Conservation (phyloP, 208 protist species). For the Herpetomonas tarakana region DNA sequence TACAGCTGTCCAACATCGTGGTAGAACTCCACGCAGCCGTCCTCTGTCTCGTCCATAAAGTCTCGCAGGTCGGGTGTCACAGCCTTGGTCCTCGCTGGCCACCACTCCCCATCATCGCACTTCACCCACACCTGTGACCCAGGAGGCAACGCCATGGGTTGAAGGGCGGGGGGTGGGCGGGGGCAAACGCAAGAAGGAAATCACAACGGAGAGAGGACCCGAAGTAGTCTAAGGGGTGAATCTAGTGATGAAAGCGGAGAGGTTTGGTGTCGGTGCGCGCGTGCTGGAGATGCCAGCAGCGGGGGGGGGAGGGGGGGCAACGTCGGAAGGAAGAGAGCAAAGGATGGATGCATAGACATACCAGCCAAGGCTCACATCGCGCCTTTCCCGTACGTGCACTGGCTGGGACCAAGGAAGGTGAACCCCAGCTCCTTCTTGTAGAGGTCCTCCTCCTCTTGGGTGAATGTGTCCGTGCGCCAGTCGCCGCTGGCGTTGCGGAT, state of each 20-base stretch:
- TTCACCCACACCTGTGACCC: slow-evolving; percentile 69
- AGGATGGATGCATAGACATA: too few relatives aligned
- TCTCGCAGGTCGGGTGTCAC: slow-evolving; percentile 17
- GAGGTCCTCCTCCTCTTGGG: slow-evolving; percentile 62
- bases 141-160: slow-evolving; percentile 31
- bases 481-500: slow-evolving; percentile 78
- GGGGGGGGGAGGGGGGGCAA: too few relatives aligned
- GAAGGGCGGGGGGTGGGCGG: too few relatives aligned
- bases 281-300: too few relatives aligned
- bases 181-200: too few relatives aligned
- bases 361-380: background rate
- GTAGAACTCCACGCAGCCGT: slow-evolving; percentile 76
- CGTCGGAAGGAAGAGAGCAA: too few relatives aligned
- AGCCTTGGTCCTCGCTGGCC: slow-evolving; percentile 53
- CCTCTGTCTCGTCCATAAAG: slow-evolving; percentile 28
- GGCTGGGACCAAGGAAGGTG: slow-evolving; percentile 53
- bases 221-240: too few relatives aligned
- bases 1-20: slow-evolving; percentile 67
- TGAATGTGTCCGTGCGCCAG: slow-evolving; percentile 83
- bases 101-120: slow-evolving; percentile 83
- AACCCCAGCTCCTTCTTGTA: slow-evolving; percentile 84
- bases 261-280: too few relatives aligned
- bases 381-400: slow-evolving; percentile 47
- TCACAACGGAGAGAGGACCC: too few relatives aligned
- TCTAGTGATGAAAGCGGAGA: too few relatives aligned